Conservation (phyloP, 495 filamentous ascomycete genomes). For the Rostrohypoxylon terebratum region DNA sequence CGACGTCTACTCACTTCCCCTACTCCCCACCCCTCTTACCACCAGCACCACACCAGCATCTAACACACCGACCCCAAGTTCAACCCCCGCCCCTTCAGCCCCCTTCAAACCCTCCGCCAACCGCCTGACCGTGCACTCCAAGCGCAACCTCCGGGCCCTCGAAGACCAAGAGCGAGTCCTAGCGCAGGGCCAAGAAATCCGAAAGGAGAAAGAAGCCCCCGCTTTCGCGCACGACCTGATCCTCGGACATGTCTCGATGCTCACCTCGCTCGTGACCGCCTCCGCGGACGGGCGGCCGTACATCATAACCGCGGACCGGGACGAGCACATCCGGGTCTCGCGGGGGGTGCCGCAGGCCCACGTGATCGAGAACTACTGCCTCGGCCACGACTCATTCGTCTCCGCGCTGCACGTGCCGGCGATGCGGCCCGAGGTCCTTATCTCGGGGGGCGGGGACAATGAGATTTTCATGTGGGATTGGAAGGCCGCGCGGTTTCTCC, state of each 20-base stretch:
- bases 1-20: conserved; percentile 90
- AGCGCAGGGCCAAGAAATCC: conserved; percentile 27
- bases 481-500: conserved; percentile 64
- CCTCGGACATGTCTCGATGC: conserved; percentile 93
- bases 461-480: conserved; percentile 87
- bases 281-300: conserved; percentile 65
- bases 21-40: conserved; percentile 63
- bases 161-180: conserved; percentile 73
- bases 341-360: conserved; percentile 84
- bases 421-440: conserved; percentile 66
- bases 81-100: conserved; percentile 8
- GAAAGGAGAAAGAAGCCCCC: conserved; percentile 55
- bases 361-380: conserved; percentile 87
- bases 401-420: conserved; percentile 75
- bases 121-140: conserved; percentile 82
- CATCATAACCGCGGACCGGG: conserved; percentile 89
- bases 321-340: conserved; percentile 96
- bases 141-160: conserved; percentile 78
- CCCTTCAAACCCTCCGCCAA: conserved; percentile 68
- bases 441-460: conserved; percentile 90
- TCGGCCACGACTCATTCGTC: conserved; percentile 87
- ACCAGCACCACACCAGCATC: conserved; percentile 30
- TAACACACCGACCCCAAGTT: conserved; percentile 16
- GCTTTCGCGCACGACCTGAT: conserved; percentile 78
- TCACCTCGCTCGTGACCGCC: conserved; percentile 76